Evolutionary conservation across 257 asterid species (phyloP), one percentile per base, ranked within the genome.

Genomic region (Asclepias syriaca): DNA sequence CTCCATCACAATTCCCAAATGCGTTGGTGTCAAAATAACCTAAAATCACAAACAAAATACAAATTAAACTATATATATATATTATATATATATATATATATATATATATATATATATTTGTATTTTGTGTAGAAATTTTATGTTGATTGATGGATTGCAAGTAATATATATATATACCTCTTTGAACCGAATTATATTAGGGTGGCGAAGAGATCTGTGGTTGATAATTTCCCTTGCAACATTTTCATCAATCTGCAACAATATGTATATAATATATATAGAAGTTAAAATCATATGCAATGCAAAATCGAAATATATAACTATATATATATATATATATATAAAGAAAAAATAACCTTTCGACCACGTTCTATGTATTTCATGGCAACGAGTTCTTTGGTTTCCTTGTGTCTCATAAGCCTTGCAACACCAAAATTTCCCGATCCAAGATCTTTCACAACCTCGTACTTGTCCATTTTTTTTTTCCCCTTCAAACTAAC

Each of bases 391-490:
- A 91, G 90, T 78, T 91, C 91, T 58, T 85, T 91, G 58, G 97
- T 89, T 43, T 83, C 79, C 70, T 83, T 89, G 88, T 91, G 84
- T 79, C 90, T 84, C 19, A 90, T 54, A 12, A 90, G 91, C 87
- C 85, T 88, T 0, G 97, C 96, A 6, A 90, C 93, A 0, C 96
- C 97, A 68, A 90, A 90, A 79, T 87, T 88, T 29, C 97, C 97
- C 46, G 95, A 87, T 74, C 96, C 97, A 43, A 90, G 76, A 76
- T 91, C 85, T 65, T 89, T 89, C 84, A 91, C 90, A 61, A 84
- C 14, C 70, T 91, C 97, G 65, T 91, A 91, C 72, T 84, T 86
- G 32, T 84, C 90, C 92, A 89, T 51, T 15, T 51, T 0, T 51
- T 15, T 4, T 12, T 3, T 24, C 27, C 5, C 2, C 18, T 18